A percentile compares a stretch with the other conserved stretches of the same genome.
Conservation (phyloP, 2,329 filamentous ascomycete genomes). For the Penicillium hordei region DNA sequence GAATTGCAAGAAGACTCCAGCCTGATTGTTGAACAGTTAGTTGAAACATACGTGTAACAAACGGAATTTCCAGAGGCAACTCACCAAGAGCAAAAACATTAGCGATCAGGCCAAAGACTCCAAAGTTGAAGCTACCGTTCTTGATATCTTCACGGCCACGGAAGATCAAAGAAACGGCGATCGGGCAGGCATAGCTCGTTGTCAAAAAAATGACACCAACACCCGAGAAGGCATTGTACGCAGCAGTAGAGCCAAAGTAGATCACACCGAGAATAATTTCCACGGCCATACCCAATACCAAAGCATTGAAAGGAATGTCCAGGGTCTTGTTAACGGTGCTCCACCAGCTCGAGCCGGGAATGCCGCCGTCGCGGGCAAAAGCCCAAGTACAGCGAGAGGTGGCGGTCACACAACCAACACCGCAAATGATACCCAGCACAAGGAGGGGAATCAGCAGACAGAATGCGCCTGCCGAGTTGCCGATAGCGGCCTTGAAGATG, state of each 20-base stretch:
- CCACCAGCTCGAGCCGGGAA: conserved; percentile 67
- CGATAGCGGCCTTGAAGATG: conserved; percentile 71
- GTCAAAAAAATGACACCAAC: conserved; percentile 77
- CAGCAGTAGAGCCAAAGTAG: conserved; percentile 74
- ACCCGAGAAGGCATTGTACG: conserved; percentile 78
- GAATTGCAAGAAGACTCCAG: conserved; percentile 68
- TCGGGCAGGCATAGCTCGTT: conserved; percentile 66
- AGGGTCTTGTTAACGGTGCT: conserved; percentile 61
- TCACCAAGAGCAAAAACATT: conserved; percentile 66
- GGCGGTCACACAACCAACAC: conserved; percentile 69
- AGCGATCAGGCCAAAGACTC: conserved; percentile 59
- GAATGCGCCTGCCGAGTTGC: conserved; percentile 68
- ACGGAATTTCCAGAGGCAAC: conserved; percentile 24
- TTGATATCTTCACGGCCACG: conserved; percentile 60
- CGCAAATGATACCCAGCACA: conserved; percentile 70
- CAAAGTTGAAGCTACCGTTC: conserved; percentile 51
- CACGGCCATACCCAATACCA: conserved; percentile 65
- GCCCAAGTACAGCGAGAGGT: conserved; percentile 71
- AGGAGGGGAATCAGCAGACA: conserved; percentile 66
- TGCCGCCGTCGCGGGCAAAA: conserved; percentile 70
- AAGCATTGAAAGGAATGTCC: conserved; percentile 67
- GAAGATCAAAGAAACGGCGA: conserved; percentile 60
- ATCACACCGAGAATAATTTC: conserved; percentile 72
- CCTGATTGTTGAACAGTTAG: conserved; percentile 5
- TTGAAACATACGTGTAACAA: too few relatives aligned